Percentiles rank a stretch among this genome's conserved stretches.
Conservation (phyloP, 2,329 filamentous ascomycete genomes). For the Cercospora canescens region DNA sequence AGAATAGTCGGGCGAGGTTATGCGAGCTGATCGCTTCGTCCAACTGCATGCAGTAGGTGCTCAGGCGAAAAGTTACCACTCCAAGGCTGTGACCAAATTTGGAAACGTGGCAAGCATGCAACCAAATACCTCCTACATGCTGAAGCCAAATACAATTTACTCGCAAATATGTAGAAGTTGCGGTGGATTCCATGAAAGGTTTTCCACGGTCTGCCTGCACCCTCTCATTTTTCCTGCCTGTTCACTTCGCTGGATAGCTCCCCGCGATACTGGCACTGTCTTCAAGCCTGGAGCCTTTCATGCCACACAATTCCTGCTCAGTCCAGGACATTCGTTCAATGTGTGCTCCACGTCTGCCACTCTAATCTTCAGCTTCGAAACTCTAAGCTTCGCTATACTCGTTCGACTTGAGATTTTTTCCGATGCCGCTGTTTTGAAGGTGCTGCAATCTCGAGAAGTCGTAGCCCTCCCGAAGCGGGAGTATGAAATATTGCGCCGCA, state of each 20-base stretch:
- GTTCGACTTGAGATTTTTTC: too few relatives aligned
- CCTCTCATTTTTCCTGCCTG: neutral
- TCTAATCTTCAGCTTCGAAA: too few relatives aligned
- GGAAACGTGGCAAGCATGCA: neutral
- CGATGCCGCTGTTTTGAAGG: too few relatives aligned
- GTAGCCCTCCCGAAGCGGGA: too few relatives aligned
- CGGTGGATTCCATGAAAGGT: neutral
- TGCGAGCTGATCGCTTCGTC: neutral
- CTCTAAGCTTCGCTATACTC: too few relatives aligned
- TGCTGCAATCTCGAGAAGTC: too few relatives aligned
- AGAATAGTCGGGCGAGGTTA: neutral
- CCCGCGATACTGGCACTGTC: neutral
- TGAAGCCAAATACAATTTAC: neutral
- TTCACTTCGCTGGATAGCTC: neutral
- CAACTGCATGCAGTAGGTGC: neutral
- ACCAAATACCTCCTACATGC: neutral
- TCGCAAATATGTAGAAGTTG: neutral
- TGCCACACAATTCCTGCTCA: neutral
- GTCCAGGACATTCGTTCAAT: neutral
- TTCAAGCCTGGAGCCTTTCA: neutral
- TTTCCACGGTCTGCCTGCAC: neutral
- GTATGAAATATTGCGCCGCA: too few relatives aligned
- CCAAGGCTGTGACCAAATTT: neutral
- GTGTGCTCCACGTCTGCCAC: too few relatives aligned
- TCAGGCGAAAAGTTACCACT: neutral